Base-by-base conservation (phyloP, 345 rosid species). In the Hibiscus syriacus region DNA sequence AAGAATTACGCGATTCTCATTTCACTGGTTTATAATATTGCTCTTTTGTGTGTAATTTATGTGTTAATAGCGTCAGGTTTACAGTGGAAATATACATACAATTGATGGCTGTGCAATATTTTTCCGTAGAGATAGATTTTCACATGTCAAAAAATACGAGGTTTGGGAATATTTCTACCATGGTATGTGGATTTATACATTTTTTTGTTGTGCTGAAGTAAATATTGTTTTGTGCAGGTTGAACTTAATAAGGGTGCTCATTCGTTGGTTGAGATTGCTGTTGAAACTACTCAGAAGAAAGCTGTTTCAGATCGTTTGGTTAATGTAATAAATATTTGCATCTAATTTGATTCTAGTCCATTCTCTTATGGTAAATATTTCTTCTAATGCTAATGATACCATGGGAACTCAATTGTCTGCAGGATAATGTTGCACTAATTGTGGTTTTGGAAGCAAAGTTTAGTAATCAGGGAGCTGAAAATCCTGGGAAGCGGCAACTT, bases 71-170 rank as follows among this genome's bases (percentile, higher is more conserved):
- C 7, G 38, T n/a, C 38, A 34, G 38, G 38, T 34, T 34, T 34
- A 34, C 38, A 3, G 38, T 34, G 38, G 38, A 71, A 85, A 80
- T 76, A 46, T 80, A 43, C 78, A 61, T 57, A 77, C 83, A 30
- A 82, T 89, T 63, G 97, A 93, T 76, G 99, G 99, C 2, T 89
- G 97, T 81, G 99, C 99, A 70, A 93, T 92, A n/a, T 89, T 29
- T 29, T 29, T 29, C 32, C 3, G 32, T 29, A 29, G 32, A 29
- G 32, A 29, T 29, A 29, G 32, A 29, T 29, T 29, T 29, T 29
- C 32, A 3, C 32, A 29, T 29, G 38, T 34, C 9, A 34, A 34
- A 34, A 34, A 6, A 34, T 34, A 34, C 7, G 38, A 34, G 38
- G 9, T 34, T 34, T 6, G 38, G 4, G 4, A 57, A 52, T 38